A percentile compares a stretch with the other conserved stretches of the same genome.
Conservation (phyloP, 139 green algal species). For the Picochlorum sp. region DNA sequence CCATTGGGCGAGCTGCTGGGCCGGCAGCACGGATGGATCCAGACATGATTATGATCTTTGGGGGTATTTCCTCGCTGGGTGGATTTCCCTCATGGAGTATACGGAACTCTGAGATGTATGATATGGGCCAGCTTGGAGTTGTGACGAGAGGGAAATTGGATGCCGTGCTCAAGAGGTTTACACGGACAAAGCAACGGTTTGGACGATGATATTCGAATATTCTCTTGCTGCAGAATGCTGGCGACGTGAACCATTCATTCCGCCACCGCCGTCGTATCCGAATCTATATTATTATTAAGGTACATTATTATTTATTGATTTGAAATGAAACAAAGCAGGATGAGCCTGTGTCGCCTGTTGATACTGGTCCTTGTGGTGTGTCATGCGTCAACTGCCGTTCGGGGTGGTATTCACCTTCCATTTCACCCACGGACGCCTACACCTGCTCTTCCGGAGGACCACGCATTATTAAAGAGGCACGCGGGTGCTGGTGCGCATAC, state of each 20-base stretch:
- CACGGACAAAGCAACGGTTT: constrained; percentile 27
- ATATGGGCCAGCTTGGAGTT: constrained; percentile 16
- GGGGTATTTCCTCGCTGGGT: constrained; percentile 16
- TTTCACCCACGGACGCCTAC: not conserved
- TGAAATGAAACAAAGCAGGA: too few species aligned
- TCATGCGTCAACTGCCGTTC: too few species aligned
- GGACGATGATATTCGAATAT: constrained; percentile 7
- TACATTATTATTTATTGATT: not conserved
- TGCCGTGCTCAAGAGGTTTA: constrained; percentile 14
- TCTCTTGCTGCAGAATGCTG: not conserved
- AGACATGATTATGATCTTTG: constrained; percentile 23
- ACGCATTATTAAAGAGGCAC: constrained; percentile 3
- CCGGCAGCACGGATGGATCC: constrained; percentile 13
- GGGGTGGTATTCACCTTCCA: not conserved
- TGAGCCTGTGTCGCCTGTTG: too few species aligned
- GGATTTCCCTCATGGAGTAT: constrained; percentile 38
- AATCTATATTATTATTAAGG: not conserved
- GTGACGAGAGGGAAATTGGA: constrained; percentile 13
- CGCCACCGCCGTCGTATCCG: too few species aligned
- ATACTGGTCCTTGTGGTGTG: too few species aligned
- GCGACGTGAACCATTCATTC: too few species aligned
- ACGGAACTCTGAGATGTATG: constrained; percentile 30
- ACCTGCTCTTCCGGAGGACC: not conserved
- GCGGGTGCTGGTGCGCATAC: constrained; percentile 2
- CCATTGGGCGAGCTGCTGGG: constrained; percentile 11